Evolutionary conservation across 225 moss, liverwort and hornwort species (phyloP), one percentile per base, ranked within the genome.

Genomic region (Takakia lepidozioides): DNA sequence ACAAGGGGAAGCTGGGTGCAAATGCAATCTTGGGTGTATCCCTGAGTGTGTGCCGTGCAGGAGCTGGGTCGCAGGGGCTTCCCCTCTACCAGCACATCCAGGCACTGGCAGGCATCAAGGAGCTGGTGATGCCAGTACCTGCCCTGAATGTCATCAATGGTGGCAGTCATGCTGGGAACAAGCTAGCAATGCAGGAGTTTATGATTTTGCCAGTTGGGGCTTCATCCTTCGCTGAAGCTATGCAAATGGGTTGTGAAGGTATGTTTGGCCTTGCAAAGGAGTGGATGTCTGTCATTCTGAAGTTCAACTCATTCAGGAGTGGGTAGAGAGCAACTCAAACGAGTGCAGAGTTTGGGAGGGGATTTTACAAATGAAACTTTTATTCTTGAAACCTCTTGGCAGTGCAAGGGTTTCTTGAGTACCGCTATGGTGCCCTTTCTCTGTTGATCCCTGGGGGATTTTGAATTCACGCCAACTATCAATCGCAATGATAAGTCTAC

Each of bases 171-270:
- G 78, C 78, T 35, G 78, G 78, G 17, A 78, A 78, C 60, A 78
- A 72, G 61, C 54, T 78, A 9, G 78, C 78, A 24, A 78, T 78
- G 78, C 72, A 78, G 61, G 78, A 78, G 46, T 78, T 78, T 44
- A 78, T 78, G 78, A 69, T 78, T 54, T 60, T 78, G 21, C 78
- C 78, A 2, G 68, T 72, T 9, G 78, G 78, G 40, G 78, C 78
- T 1, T 64, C 59, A 18, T 64, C 68, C 8, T 78, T 78, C 39
- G 45, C 67, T 1, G 78, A 78, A 46, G 78, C 93, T 23, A 89
- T 95, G 86, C 84, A 77, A 37, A 95, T 95, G 89, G 93, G 93
- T 24, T 84, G 86, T 59, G 93, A 95, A 87, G 86, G 86, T 86
- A 69, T 35, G 34, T 35, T 35, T 6, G 34, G 34, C 34, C 14